These are phyloP conservation scores for Omphalotus olearius DNA, from an alignment of 1,284 basidiomycete species.

Conservation along the genomic window DNA sequence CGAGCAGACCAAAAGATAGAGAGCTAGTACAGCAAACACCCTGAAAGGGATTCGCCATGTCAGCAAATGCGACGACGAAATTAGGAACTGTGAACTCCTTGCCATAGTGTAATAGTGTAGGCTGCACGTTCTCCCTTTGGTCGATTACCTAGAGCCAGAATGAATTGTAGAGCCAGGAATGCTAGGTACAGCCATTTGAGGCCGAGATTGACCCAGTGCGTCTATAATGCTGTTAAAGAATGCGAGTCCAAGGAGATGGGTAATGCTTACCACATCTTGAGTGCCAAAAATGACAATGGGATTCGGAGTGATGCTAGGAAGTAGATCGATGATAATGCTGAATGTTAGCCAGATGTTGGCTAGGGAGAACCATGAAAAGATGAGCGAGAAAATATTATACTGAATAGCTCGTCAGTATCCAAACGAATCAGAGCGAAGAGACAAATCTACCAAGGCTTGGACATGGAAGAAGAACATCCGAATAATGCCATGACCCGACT, in stretches of 20 bases:
- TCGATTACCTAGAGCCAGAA: constrained; percentile 92
- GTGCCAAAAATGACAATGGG: constrained; percentile 70
- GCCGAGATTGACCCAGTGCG: constrained; percentile 85
- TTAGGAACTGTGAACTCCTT: constrained; percentile 20
- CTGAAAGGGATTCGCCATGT: constrained; percentile 29
- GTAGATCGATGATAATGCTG: constrained; percentile 90
- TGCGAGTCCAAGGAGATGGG: not conserved
- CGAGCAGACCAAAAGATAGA: constrained; percentile 84
- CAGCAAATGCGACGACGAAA: not conserved
- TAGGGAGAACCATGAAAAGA: constrained; percentile 90
- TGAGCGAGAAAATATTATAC: constrained; percentile 76
- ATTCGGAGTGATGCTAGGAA: constrained; percentile 49
- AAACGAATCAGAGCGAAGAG: not conserved
- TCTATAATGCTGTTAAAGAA: constrained; percentile 39
- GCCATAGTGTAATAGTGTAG: constrained; percentile 82
- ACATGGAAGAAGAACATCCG: constrained; percentile 95
- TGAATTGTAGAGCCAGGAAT: constrained; percentile 84
- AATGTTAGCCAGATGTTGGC: constrained; percentile 97
- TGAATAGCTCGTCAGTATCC: constrained; percentile 22
- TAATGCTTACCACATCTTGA: constrained; percentile 46
- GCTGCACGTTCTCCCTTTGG: constrained; percentile 90
- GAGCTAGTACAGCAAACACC: constrained; percentile 74
- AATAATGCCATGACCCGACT: constrained; percentile 77
- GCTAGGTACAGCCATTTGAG: constrained; percentile 88
- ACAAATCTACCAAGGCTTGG: constrained; percentile 72